A percentile compares a stretch with the other conserved stretches of the same genome.
Conservation (phyloP, 208 protist species). For the Phytomonas francai region DNA sequence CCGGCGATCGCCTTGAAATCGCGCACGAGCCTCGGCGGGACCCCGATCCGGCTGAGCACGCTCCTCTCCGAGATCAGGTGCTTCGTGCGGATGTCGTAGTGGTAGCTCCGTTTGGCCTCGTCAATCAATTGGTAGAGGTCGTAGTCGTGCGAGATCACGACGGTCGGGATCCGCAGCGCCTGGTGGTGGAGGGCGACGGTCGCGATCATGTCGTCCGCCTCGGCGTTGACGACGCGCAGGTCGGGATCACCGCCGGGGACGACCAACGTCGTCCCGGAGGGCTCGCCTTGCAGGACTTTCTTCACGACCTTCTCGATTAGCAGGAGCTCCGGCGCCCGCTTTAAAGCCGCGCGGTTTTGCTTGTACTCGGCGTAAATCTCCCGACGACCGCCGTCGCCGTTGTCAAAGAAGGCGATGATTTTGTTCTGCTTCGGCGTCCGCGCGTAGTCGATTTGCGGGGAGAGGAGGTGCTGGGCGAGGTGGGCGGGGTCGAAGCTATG, state of each 20-base stretch:
- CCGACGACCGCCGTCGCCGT: constrained; percentile 81
- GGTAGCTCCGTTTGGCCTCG: constrained; percentile 54
- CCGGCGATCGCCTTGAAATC: constrained; percentile 86
- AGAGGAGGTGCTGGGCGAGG: constrained; percentile 77
- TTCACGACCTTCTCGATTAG: constrained; percentile 77
- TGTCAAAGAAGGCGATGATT: constrained; percentile 83
- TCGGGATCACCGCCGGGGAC: constrained; percentile 65
- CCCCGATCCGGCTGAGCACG: constrained; percentile 71
- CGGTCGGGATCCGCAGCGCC: constrained; percentile 61
- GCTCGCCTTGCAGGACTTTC: constrained; percentile 73
- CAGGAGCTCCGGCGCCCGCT: constrained; percentile 38
- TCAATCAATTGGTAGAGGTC: constrained; percentile 87
- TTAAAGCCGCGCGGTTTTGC: constrained; percentile 36
- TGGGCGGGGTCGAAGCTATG: constrained; percentile 86
- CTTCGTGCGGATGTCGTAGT: constrained; percentile 87
- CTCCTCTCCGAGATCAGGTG: constrained; percentile 76
- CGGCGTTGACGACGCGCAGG: constrained; percentile 67
- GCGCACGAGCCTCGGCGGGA: constrained; percentile 77
- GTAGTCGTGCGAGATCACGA: constrained; percentile 86
- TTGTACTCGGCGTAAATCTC: constrained; percentile 79
- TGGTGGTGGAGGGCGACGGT: constrained; percentile 69
- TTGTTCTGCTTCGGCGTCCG: constrained; percentile 86
- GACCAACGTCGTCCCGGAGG: constrained; percentile 49
- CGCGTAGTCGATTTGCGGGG: constrained; percentile 75
- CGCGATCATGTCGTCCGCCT: constrained; percentile 89